Evolutionary conservation across 2,329 filamentous ascomycete genomes (phyloP), one percentile per base, ranked within the genome.

Genomic region (Pseudovirgaria hyperparasitica): DNA sequence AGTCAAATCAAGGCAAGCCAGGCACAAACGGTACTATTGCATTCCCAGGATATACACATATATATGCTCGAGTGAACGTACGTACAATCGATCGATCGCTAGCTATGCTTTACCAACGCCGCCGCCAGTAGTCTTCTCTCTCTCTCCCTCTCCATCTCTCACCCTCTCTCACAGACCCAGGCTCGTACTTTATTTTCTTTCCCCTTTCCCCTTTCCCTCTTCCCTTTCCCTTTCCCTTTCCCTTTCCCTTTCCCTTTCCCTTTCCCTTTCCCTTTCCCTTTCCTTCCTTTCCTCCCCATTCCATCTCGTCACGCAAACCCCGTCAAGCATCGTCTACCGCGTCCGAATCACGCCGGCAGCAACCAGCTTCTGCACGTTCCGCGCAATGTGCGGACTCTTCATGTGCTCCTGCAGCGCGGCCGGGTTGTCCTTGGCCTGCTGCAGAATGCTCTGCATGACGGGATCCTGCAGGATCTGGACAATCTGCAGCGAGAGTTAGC

Each of bases 361-460:
- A 40, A 93, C 77, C 44, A 96, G 63, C 63, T 94, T 94, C 66
- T 94, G 84, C 38, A 98, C 80, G 70, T 94, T 93, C 44, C 71
- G 71, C 33, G 76, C 70, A 41, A 98, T 81, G 32, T 67, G 70
- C 1, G 84, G 72, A 63, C 96, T 98, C 65, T 76, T 82, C 82
- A 98, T 93, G 59, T 98, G 92, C 56, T 98, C 87, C 52, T 92
- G 79, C 36, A 98, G 71, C 23, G 90, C 90, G 25, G 79, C 79
- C 11, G 90, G 90, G 47, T 98, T 82, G 29, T 73, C 75, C 67
- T 96, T 92, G 23, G 90, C 90, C 62, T 98, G 90, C 55, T 96
- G 86, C 30, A 96, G 72, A 41, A 94, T 94, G 40, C 79, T 80
- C 62, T 98, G 85, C 87, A 98, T 96, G 50, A 98, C 77, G 10